Percentiles rank a stretch among this genome's conserved stretches.
Evolutionary conservation across 768 basidiomycete species (phyloP).

Genomic region (Chalciporus pseudorubinellus): DNA sequence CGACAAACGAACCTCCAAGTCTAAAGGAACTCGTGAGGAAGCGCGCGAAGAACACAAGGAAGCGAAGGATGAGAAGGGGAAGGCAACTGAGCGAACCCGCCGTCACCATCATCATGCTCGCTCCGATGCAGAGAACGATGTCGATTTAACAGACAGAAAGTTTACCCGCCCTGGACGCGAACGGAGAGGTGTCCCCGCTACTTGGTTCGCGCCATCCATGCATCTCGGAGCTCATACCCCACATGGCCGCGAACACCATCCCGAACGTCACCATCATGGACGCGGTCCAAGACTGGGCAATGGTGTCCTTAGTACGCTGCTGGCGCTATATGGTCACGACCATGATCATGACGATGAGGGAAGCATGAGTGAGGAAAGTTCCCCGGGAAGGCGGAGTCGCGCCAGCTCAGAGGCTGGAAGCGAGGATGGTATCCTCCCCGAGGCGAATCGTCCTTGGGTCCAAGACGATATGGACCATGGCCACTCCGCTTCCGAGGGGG

Average conservation of each 20-base stretch:
- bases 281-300: constrained; percentile 30
- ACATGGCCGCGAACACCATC: background rate
- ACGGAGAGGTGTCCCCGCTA: constrained; percentile 17
- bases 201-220: constrained; percentile 14
- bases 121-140: constrained; percentile 12
- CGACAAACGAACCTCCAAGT: background rate
- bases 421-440: constrained; percentile 15
- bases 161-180: constrained; percentile 5
- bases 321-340: constrained; percentile 54
- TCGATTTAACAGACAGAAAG: background rate
- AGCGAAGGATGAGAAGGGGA: constrained; percentile 7
- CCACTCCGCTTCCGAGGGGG: constrained; percentile 1
- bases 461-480: constrained; percentile 5
- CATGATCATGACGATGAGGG: constrained; percentile 29
- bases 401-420: constrained; percentile 21
- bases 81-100: background rate
- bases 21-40: background rate
- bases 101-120: constrained; percentile 2
- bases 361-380: constrained; percentile 22
- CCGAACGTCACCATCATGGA: constrained; percentile 4
- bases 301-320: constrained; percentile 63
- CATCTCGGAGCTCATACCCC: constrained; percentile 2
- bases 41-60: background rate
- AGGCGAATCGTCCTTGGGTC: constrained; percentile 24
- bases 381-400: constrained; percentile 17